Percentiles rank a stretch among this genome's conserved stretches.
phyloP scores from a whole-genome alignment of 208 protist species.

The Trypanosoma platydactyli region DNA sequence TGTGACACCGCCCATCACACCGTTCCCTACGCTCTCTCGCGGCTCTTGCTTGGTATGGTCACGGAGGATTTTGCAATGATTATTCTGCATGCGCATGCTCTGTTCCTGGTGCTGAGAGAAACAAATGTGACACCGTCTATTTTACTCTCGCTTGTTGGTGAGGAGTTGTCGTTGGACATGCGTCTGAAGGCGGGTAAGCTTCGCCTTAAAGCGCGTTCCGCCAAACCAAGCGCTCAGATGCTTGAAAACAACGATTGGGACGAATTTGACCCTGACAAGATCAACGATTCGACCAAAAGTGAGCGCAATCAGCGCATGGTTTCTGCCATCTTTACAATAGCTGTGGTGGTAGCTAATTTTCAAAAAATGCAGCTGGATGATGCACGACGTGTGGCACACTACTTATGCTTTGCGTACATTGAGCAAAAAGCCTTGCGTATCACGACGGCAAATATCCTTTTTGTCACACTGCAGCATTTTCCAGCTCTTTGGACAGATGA shows the following conservation, averaged over 20 bases:
- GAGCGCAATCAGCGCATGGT: conserved; percentile 87
- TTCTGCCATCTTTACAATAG: conserved; percentile 75
- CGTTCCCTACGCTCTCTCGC: conserved; percentile 74
- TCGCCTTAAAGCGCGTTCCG: conserved; percentile 36
- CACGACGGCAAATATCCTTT: conserved; percentile 69
- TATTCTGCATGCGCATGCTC: conserved; percentile 68
- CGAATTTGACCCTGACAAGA: conserved; percentile 79
- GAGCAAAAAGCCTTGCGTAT: conserved; percentile 84
- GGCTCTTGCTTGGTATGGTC: conserved; percentile 84
- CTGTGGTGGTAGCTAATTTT: conserved; percentile 45
- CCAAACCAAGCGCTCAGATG: conserved; percentile 14
- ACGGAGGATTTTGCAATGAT: conserved; percentile 82
- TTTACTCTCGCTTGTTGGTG: conserved; percentile 69
- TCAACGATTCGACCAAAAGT: conserved; percentile 84
- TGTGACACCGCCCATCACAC: conserved; percentile 75
- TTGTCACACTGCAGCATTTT: conserved; percentile 39
- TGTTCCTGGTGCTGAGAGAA: conserved; percentile 63
- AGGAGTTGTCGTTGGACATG: conserved; percentile 65
- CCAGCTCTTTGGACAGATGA: conserved; percentile 43
- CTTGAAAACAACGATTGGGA: conserved; percentile 46
- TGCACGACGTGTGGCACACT: conserved; percentile 40
- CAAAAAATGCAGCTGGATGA: conserved; percentile 40
- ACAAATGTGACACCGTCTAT: conserved; percentile 54
- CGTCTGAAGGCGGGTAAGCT: conserved; percentile 68
- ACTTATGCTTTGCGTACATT: conserved; percentile 83